Evolutionary conservation across 2,329 filamentous ascomycete species (phyloP).

Genomic region (Graphiopsis chlorocephala): DNA sequence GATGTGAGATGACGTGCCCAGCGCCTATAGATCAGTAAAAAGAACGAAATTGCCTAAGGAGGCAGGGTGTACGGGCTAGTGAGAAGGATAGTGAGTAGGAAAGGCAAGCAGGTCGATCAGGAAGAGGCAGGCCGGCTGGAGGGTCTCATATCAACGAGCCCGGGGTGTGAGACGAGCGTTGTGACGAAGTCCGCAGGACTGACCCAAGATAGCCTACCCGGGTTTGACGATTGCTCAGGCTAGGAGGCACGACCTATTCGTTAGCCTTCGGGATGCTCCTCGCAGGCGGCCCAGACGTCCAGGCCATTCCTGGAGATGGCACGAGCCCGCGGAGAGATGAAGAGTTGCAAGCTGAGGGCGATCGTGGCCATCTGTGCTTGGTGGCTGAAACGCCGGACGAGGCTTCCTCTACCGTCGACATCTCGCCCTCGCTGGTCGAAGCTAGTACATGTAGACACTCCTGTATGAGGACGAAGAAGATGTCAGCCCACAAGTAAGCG

Average conservation of each 20-base stretch:
- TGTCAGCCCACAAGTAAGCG: not conserved
- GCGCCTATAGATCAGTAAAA: slow-evolving; percentile 10
- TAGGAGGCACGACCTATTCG: not conserved
- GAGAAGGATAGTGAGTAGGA: not conserved
- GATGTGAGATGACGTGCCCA: slow-evolving; percentile 9
- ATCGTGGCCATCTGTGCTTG: not conserved
- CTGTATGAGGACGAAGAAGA: not conserved
- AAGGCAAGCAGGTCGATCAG: slow-evolving; percentile 5
- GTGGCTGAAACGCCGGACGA: slow-evolving; percentile 13
- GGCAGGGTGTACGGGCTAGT: slow-evolving; percentile 11
- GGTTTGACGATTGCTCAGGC: slow-evolving; percentile 9
- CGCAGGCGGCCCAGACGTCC: slow-evolving; percentile 9
- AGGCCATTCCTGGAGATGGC: slow-evolving; percentile 13
- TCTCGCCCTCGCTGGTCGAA: not conserved
- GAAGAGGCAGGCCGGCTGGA: slow-evolving; percentile 10
- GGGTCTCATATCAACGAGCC: slow-evolving; percentile 13
- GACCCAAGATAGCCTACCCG: slow-evolving; percentile 3
- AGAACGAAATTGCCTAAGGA: slow-evolving; percentile 14
- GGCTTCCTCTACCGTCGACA: not conserved
- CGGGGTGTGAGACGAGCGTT: not conserved
- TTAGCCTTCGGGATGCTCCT: not conserved
- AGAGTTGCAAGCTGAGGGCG: slow-evolving; percentile 7
- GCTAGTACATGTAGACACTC: not conserved
- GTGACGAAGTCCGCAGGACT: not conserved
- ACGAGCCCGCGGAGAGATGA: slow-evolving; percentile 14